Evolutionary conservation across 208 protist species (phyloP), one percentile per base, ranked within the genome.

Genomic region (Trypanosoma grayi): DNA sequence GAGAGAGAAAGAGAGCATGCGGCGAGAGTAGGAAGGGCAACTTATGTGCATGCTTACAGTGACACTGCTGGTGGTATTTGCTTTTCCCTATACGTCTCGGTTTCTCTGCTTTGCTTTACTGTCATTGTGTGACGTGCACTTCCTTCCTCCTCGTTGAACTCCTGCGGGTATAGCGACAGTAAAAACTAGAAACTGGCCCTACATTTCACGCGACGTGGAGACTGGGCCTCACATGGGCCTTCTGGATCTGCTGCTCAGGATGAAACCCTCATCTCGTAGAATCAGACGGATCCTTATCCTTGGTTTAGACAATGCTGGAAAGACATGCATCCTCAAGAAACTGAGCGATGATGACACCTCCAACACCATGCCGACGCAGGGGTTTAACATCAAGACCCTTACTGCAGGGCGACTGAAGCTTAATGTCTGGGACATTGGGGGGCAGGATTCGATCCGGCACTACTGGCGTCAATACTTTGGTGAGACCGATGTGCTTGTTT

Each of bases 381-480:
- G 98, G 11, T 99, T 99, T 68, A 97, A 98, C 56, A 97, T 99
- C 44, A 98, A 99, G 79, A 95, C 88, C 18, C 72, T 99, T 5
- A 31, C 73, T 18, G 71, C 78, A 5, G 76, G 90, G 10, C 81
- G 86, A 6, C 84, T 98, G 44, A 98, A 98, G 66, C 76, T 99
- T 31, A 98, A 98, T 70, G 91, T 99, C 27, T 99, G 96, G 94
- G 98, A 99, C 77, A 96, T 98, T 66, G 97, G 98, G 18, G 98
- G 95, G 10, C 96, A 98, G 68, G 80, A 83, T 16, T 80, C 79
- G 25, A 94, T 98, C 37, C 87, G 98, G 4, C 87, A 90, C 30
- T 99, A 98, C 83, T 99, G 98, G 97, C 61, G 94, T 30, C 95
- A 98, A 75, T 99, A 99, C 69, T 99, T 97, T 75, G 81, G 86